Percentiles rank a stretch among this genome's conserved stretches.
phyloP scores from a whole-genome alignment of 306 rosid species.

The Crotalaria pallida region DNA sequence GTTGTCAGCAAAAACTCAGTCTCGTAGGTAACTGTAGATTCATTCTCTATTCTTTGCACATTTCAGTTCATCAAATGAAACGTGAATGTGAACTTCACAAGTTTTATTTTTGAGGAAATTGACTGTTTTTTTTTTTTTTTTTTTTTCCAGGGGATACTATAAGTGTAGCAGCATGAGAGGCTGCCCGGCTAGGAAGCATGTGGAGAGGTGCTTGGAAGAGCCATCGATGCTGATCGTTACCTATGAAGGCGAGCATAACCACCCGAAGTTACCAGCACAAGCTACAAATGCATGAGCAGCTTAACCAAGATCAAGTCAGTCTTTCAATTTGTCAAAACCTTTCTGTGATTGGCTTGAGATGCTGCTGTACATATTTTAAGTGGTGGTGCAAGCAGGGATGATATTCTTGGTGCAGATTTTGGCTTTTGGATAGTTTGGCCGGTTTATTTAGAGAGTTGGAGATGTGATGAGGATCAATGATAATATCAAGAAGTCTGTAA shows the following conservation, averaged over 20 bases:
- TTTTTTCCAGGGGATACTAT: conserved; percentile 83
- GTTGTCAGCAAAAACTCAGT: background rate
- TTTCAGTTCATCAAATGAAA: background rate
- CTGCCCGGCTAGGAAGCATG: conserved; percentile 99
- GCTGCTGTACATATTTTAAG: conserved; percentile 70
- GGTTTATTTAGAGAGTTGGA: conserved; percentile 31
- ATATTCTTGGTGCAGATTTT: conserved; percentile 30
- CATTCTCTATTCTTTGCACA: background rate
- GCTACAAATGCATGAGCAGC: conserved; percentile 72
- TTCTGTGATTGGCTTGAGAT: conserved; percentile 44
- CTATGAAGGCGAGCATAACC: conserved; percentile 98
- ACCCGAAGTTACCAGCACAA: conserved; percentile 69
- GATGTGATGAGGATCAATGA: conserved; percentile 12
- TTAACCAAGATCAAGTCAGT: conserved; percentile 30
- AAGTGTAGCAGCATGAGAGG: conserved; percentile 99
- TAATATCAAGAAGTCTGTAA: conserved; percentile 40
- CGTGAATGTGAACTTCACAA: background rate
- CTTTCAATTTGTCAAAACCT: conserved; percentile 15
- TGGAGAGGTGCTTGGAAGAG: conserved; percentile 93
- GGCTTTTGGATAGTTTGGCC: conserved; percentile 34
- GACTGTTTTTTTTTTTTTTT: background rate
- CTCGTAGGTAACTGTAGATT: background rate
- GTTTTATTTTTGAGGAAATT: conserved; percentile 19
- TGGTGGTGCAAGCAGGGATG: conserved; percentile 42
- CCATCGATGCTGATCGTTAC: conserved; percentile 93